These are phyloP conservation scores for Athelia psychrophila DNA, from an alignment of 1,284 basidiomycete species.

Conservation along the genomic window DNA sequence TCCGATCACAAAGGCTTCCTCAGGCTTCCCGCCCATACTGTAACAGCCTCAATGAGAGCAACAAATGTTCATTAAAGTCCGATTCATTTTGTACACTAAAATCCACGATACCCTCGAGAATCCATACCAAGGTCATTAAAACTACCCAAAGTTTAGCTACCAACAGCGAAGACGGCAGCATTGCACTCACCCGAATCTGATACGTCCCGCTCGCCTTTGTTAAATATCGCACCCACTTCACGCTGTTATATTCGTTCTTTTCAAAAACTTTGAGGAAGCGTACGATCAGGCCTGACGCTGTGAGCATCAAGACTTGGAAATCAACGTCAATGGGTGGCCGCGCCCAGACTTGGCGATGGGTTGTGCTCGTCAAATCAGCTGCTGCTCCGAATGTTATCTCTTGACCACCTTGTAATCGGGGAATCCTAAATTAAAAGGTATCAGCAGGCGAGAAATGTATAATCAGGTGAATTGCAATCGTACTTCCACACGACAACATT, in stretches of 20 bases:
- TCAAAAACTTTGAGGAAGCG: slow-evolving; percentile 98
- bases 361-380: slow-evolving; percentile 84
- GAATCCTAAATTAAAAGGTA: slow-evolving; percentile 57
- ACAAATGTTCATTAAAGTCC: neutral
- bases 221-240: slow-evolving; percentile 91
- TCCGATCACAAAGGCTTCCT: neutral
- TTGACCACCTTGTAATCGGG: slow-evolving; percentile 88
- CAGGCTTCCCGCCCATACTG: too few relatives aligned
- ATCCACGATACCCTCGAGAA: neutral
- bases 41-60: neutral
- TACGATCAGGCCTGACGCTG: slow-evolving; percentile 92
- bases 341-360: slow-evolving; percentile 92
- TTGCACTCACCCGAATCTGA: slow-evolving; percentile 72
- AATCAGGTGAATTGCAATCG: slow-evolving; percentile 29
- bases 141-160: slow-evolving; percentile 4
- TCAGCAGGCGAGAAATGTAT: neutral
- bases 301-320: slow-evolving; percentile 99
- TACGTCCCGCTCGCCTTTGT: slow-evolving; percentile 87
- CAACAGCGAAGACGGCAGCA: neutral
- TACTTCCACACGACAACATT: slow-evolving; percentile 98
- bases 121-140: neutral
- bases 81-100: neutral
- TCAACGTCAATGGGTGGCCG: slow-evolving; percentile 97
- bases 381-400: slow-evolving; percentile 87
- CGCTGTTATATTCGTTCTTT: slow-evolving; percentile 88